phyloP scores from a whole-genome alignment of 2,329 filamentous ascomycete genomes.

The Microdochium paspali region DNA sequence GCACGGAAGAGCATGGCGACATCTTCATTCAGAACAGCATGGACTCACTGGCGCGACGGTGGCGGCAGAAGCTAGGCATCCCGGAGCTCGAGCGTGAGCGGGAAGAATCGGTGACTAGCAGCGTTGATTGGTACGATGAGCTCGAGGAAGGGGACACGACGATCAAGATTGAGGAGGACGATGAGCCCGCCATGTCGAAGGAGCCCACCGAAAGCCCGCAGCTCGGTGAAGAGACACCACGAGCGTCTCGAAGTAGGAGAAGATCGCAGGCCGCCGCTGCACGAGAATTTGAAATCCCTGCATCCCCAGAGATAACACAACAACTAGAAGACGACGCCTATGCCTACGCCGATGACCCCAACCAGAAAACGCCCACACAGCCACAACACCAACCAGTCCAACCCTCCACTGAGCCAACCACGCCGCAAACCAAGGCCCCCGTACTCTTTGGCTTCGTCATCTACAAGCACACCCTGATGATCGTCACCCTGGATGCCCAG shows the following conservation, averaged over 20 bases:
- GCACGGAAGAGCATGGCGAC: neutral
- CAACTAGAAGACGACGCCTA: neutral
- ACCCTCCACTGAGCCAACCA: neutral
- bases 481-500: slow-evolving; percentile 18
- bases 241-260: neutral
- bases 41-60: neutral
- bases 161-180: neutral
- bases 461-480: slow-evolving; percentile 17
- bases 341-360: neutral
- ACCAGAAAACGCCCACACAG: neutral
- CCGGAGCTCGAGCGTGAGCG: neutral
- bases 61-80: neutral
- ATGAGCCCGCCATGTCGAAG: neutral
- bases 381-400: neutral
- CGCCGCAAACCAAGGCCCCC: slow-evolving; percentile 7
- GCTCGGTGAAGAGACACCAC: neutral
- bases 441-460: slow-evolving; percentile 20
- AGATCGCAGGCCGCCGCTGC: no score
- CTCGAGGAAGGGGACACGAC: neutral
- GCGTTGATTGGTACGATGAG: neutral
- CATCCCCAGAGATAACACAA: neutral
- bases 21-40: slow-evolving; percentile 1
- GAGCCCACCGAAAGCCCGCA: neutral
- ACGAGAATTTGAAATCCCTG: neutral
- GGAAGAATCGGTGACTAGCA: neutral